A percentile compares a stretch with the other conserved stretches of the same genome.
phyloP scores from a whole-genome alignment of 2,329 filamentous ascomycete genomes.

The Neofusicoccum cordaticola region DNA sequence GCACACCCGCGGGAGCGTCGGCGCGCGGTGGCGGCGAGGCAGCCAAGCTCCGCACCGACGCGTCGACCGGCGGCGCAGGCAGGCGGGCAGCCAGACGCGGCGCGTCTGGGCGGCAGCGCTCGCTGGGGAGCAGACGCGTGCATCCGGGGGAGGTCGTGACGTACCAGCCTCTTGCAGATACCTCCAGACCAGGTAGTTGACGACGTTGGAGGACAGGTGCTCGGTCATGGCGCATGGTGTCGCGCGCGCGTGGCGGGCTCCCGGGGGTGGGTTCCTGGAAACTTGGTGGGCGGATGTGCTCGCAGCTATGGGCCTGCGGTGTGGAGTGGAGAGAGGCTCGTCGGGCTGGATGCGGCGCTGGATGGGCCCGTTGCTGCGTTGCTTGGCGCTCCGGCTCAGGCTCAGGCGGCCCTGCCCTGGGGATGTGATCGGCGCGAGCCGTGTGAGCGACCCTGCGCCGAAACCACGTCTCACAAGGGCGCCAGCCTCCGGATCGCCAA shows the following conservation, averaged over 20 bases:
- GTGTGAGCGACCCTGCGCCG: neutral
- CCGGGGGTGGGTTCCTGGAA: neutral
- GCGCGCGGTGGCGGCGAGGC: slow-evolving; percentile 4
- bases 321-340: slow-evolving; percentile 15
- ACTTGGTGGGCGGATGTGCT: neutral
- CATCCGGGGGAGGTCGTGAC: slow-evolving; percentile 7
- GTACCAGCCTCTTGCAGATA: slow-evolving; percentile 44
- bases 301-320: neutral
- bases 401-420: neutral
- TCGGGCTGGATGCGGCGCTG: slow-evolving; percentile 11
- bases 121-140: neutral
- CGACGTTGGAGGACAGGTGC: slow-evolving; percentile 57
- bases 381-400: slow-evolving; percentile 12
- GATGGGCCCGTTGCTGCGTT: slow-evolving; percentile 15
- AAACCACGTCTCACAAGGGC: slow-evolving; percentile 3
- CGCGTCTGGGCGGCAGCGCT: neutral
- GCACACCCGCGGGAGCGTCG: neutral
- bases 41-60: neutral
- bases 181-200: slow-evolving; percentile 69
- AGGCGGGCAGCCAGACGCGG: neutral
- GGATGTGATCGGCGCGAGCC: slow-evolving; percentile 10
- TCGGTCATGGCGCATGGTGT: slow-evolving; percentile 42
- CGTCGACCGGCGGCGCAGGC: neutral
- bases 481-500: neutral
- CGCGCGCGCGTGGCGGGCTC: slow-evolving; percentile 13